These are phyloP conservation scores for Leishmania tropica DNA, from an alignment of 208 protist genomes.

Conservation along the genomic window DNA sequence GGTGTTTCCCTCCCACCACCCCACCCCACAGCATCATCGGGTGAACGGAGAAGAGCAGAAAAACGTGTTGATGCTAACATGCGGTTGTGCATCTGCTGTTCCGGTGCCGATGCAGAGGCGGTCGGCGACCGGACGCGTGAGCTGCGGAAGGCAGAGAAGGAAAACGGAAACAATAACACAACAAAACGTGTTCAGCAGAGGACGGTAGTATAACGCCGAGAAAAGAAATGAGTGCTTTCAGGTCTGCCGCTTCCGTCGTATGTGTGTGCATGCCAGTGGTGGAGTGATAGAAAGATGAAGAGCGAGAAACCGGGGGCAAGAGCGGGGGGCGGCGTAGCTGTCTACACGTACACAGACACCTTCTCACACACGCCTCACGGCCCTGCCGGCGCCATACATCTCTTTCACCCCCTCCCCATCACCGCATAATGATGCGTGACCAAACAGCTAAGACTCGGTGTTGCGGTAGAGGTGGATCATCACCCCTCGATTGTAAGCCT, in stretches of 20 bases:
- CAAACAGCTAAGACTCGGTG: not conserved
- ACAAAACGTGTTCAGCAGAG: not conserved
- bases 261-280: not conserved
- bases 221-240: no score
- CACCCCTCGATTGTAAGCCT: constrained; percentile 67
- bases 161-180: not conserved
- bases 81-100: no score
- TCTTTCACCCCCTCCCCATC: not conserved
- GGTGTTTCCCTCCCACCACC: no score
- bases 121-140: no score
- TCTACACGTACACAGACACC: not conserved
- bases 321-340: not conserved
- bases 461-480: constrained; percentile 62
- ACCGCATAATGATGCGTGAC: not conserved
- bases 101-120: no score
- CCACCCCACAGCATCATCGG: not conserved
- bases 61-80: no score
- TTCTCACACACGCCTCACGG: not conserved
- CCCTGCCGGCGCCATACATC: not conserved
- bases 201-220: not conserved
- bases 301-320: not conserved
- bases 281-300: not conserved
- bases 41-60: no score
- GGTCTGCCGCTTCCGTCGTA: not conserved
- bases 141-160: not conserved